A percentile compares a stretch with the other conserved stretches of the same genome.
Conservation (phyloP, 2,329 filamentous ascomycete genomes). For the Juglanconis sp. region DNA sequence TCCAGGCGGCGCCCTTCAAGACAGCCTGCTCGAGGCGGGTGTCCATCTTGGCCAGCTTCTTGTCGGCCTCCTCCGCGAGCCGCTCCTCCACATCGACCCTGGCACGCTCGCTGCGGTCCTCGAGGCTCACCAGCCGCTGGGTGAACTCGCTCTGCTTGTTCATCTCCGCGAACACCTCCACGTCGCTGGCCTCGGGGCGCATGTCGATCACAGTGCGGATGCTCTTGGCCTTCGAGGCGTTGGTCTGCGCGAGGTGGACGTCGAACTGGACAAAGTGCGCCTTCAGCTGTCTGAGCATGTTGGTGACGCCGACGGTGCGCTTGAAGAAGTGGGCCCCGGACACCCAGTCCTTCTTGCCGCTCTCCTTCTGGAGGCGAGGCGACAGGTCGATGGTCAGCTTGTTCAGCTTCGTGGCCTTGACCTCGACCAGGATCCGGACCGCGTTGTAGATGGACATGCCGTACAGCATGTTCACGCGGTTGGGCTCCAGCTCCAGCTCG, state of each 20-base stretch:
- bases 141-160: constrained; percentile 1
- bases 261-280: constrained; percentile 21
- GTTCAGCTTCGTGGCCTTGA: constrained; percentile 29
- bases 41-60: constrained; percentile 18
- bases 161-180: constrained; percentile 5
- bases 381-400: constrained; percentile 41
- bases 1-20: constrained; percentile 20
- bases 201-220: constrained; percentile 12
- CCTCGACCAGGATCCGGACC: constrained; percentile 8
- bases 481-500: constrained; percentile 40
- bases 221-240: constrained; percentile 30
- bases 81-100: constrained; percentile 15
- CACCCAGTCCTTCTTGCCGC: constrained; percentile 5
- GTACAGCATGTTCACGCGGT: constrained; percentile 30
- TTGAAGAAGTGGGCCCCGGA: constrained; percentile 3
- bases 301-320: neutral
- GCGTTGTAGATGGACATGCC: constrained; percentile 19
- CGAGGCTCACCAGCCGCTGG: constrained; percentile 15
- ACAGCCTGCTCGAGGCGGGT: constrained; percentile 23
- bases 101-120: constrained; percentile 15
- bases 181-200: neutral
- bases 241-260: constrained; percentile 19
- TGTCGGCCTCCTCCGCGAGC: neutral
- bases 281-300: constrained; percentile 19
- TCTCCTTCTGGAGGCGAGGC: constrained; percentile 23